Conservation (phyloP, 2,329 filamentous ascomycete genomes). For the Alternaria metachromatica region DNA sequence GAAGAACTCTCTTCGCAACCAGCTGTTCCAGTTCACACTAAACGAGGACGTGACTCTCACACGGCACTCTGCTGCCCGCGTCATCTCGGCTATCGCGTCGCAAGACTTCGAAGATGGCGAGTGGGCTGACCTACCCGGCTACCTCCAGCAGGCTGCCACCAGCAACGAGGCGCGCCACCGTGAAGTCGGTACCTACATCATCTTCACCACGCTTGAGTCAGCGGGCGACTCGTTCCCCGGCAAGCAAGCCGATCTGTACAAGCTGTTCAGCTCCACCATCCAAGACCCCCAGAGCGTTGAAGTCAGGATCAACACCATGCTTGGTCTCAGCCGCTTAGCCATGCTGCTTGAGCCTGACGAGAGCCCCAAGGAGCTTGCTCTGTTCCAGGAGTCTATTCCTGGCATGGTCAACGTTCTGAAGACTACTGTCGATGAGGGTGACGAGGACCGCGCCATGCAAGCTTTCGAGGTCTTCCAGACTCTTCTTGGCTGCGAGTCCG, state of each 20-base stretch:
- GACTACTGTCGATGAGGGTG: constrained; percentile 75
- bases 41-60: constrained; percentile 78
- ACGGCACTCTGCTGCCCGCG: constrained; percentile 84
- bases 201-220: constrained; percentile 89
- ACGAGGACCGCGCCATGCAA: constrained; percentile 88
- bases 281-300: constrained; percentile 89
- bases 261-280: constrained; percentile 85
- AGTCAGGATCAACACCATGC: constrained; percentile 92
- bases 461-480: constrained; percentile 98
- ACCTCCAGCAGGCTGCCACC: constrained; percentile 79
- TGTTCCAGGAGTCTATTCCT: constrained; percentile 82
- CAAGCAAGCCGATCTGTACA: constrained; percentile 79
- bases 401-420: constrained; percentile 90
- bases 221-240: constrained; percentile 84
- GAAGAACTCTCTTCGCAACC: constrained; percentile 80
- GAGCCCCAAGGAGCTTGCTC: constrained; percentile 73
- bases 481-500: constrained; percentile 85
- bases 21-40: constrained; percentile 83
- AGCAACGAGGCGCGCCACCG: constrained; percentile 78
- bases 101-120: constrained; percentile 86
- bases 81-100: constrained; percentile 85
- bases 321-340: constrained; percentile 85
- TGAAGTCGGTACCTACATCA: constrained; percentile 90
- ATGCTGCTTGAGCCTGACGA: constrained; percentile 89
- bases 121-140: constrained; percentile 80